Conservation (phyloP, 441 rosid species). For the Dalechampia spathulata region DNA sequence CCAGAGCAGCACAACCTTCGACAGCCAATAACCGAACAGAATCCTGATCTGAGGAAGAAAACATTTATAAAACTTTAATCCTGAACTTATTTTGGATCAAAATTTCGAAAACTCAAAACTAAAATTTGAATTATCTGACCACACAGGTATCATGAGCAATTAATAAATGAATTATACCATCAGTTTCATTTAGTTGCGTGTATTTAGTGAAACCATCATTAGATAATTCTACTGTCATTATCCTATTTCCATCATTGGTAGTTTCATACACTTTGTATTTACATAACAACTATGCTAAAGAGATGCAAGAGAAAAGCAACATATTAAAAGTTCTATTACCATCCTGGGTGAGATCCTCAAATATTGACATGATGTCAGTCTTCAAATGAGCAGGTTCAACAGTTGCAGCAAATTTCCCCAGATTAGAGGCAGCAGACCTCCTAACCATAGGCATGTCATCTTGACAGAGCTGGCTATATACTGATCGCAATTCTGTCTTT, state of each 20-base stretch:
- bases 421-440: constrained; percentile 90
- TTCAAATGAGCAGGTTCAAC: constrained; percentile 76
- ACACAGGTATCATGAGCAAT: too few species aligned
- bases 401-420: constrained; percentile 95
- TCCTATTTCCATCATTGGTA: neutral
- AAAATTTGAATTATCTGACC: neutral
- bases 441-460: constrained; percentile 99
- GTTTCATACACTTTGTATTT: constrained; percentile 7
- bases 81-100: neutral
- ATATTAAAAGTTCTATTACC: constrained; percentile 37
- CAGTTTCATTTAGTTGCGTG: neutral
- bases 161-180: neutral
- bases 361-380: constrained; percentile 76
- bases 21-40: constrained; percentile 91
- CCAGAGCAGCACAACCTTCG: constrained; percentile 93
- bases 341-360: constrained; percentile 81
- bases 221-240: neutral
- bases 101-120: neutral
- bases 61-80: neutral
- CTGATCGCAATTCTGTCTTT: constrained; percentile 69
- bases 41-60: constrained; percentile 66
- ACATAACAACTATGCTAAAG: too few species aligned
- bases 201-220: neutral
- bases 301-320: neutral
- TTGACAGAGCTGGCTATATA: constrained; percentile 73